Evolutionary conservation across 495 filamentous ascomycete species (phyloP).

Genomic region (Lepidopterella palustris): DNA sequence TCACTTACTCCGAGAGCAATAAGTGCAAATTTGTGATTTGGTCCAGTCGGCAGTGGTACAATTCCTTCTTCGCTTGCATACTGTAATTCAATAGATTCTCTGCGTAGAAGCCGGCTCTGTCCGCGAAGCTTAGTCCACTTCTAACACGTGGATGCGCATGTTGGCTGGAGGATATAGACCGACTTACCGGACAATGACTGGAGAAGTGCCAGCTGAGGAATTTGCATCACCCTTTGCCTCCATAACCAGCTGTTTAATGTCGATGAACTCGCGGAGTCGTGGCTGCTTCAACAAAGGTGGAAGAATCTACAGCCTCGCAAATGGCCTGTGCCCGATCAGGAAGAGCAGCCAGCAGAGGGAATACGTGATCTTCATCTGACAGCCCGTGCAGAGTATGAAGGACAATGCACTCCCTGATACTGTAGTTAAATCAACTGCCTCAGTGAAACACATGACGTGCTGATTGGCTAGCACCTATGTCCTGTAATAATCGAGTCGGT

Average conservation of each 20-base stretch:
- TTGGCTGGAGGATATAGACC: not conserved
- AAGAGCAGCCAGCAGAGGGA: no score
- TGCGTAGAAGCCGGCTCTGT: conserved; percentile 49
- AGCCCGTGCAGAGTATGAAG: no score
- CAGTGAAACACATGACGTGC: no score
- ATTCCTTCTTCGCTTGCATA: conserved; percentile 41
- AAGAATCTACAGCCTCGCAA: no score
- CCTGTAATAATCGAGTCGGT: no score
- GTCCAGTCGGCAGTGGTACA: conserved; percentile 47
- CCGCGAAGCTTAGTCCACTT: not conserved
- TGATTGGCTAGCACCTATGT: no score
- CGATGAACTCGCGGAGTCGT: conserved; percentile 48
- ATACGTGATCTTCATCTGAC: no score
- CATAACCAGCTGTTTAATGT: conserved; percentile 46
- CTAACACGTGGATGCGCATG: no score
- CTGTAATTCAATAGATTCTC: conserved; percentile 51
- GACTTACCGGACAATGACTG: conserved; percentile 48
- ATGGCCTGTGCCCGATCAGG: no score
- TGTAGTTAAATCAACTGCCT: no score
- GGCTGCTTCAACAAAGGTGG: no score
- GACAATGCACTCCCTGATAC: no score
- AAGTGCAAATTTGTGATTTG: conserved; percentile 49
- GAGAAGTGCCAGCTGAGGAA: conserved; percentile 40
- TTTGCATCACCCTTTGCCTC: conserved; percentile 42
- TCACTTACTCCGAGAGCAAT: conserved; percentile 44